Evolutionary conservation across 345 rosid species (phyloP), one percentile per base, ranked within the genome.

Genomic region (Bruguiera sexangula): DNA sequence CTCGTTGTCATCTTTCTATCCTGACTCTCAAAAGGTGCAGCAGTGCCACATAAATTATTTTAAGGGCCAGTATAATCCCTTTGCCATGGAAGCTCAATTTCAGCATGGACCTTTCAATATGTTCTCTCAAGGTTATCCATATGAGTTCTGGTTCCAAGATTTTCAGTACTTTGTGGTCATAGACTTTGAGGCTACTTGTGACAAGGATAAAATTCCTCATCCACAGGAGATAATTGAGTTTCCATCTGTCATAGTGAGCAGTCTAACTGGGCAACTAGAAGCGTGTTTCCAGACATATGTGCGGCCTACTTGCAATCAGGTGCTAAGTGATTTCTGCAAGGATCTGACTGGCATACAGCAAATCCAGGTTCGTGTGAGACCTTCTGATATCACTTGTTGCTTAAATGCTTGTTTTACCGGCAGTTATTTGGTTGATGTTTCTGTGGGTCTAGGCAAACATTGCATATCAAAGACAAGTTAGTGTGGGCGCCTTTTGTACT

Each of bases 181-280:
- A 61, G 85, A 82, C 73, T 79, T 82, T 37, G 85, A 82, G 82
- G 85, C 83, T 37, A 82, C 85, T 55, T 77, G 85, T 67, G 85
- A 79, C 73, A 79, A 75, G 75, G 85, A 71, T 57, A 79, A 67
- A 75, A 82, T 71, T 63, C 85, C 85, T n/a, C 83, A 82, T 61
- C 85, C 85, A 8, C 85, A 82, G 54, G 85, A 82, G 77, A 82
- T 82, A 34, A 82, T 82, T 9, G 85, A 82, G 79, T 82, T 82
- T 73, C 85, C 85, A 24, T 79, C 83, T 58, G 85, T 82, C 68
- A 76, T 82, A 30, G 85, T 82, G 70, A 82, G 79, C 68, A 76
- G 83, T 74, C 65, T 67, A 60, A 82, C 83, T 50, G 83, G 83
- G n/a, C 79, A 79, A 56, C 71, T 79, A 27, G 85, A 76, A 75